phyloP scores from a whole-genome alignment of 371 early-diverging fungal genomes.

The Circinella umbellata region DNA sequence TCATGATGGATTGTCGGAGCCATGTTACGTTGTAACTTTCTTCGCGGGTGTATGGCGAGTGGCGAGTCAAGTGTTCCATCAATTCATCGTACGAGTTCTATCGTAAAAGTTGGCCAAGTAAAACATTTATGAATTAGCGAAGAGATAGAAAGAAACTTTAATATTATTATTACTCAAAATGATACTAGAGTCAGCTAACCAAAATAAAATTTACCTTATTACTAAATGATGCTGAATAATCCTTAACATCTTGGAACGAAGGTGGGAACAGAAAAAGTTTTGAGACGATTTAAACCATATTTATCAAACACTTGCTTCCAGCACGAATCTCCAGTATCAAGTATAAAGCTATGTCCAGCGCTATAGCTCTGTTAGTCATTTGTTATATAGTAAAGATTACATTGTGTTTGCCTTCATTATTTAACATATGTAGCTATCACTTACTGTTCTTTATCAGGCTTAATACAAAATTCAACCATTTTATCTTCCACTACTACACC shows the following conservation, averaged over 20 bases:
- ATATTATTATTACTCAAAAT: too few species aligned
- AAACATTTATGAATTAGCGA: too few species aligned
- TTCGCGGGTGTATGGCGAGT: not conserved
- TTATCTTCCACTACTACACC: too few species aligned
- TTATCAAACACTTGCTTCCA: not conserved
- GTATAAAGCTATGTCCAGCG: too few species aligned
- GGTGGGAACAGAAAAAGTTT: not conserved
- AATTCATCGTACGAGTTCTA: not conserved
- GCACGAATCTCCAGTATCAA: not conserved
- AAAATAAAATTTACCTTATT: not conserved
- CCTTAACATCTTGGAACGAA: not conserved
- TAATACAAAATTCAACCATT: too few species aligned
- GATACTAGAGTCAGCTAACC: not conserved
- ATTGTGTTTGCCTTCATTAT: too few species aligned
- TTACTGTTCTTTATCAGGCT: too few species aligned
- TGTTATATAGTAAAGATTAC: too few species aligned
- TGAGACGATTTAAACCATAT: not conserved
- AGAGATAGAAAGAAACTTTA: too few species aligned
- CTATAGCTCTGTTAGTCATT: too few species aligned
- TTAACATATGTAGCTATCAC: too few species aligned
- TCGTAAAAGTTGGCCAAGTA: too few species aligned
- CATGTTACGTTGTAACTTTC: not conserved
- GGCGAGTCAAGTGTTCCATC: not conserved
- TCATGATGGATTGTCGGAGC: not conserved
- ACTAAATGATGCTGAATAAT: not conserved